Evolutionary conservation across 2,329 filamentous ascomycete species (phyloP), one percentile per base, ranked within the genome.

Genomic region (Sporothrix humicola): DNA sequence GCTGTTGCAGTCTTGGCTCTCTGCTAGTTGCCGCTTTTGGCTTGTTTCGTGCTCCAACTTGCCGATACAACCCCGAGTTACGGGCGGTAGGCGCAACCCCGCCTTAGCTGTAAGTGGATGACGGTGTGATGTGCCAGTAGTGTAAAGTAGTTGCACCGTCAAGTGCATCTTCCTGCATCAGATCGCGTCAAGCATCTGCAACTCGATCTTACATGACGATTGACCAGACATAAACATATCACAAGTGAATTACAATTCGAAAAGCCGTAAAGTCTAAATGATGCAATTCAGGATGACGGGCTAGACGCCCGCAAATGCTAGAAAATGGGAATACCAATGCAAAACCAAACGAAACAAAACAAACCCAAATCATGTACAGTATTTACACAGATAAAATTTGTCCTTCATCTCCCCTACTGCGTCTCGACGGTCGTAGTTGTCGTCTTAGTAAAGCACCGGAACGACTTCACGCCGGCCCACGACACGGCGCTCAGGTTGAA

Each of bases 401-500:
- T 15, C 10, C 17, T 9, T 3, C 17, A 15, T 4, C 54, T n/a
- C 23, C 13, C 23, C 17, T 20, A 9, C 59, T 63, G 5, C 66
- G 20, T 59, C 52, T 66, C 63, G 48, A 20, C 10, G 44, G 48
- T 54, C 44, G 23, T 37, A 46, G 70, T 69, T 72, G 75, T 76
- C 54, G 74, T 68, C 20, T 76, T 77, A 5, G 76, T 72, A 8
- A 80, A 76, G 76, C 83, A 85, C 69, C 78, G 75, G 75, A 84
- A 84, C 23, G 81, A 82, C 71, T 77, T 73, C 73, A 84, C 80
- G 13, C 78, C 76, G 65, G 85, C 79, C 87, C 86, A 88, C 65
- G 79, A 73, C 63, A 86, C 83, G 42, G 79, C 80, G 37, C 81
- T 79, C 70, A 88, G 77, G 77, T 88, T 82, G 78, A 81, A 84